Evolutionary conservation across 495 filamentous ascomycete genomes (phyloP), one percentile per base, ranked within the genome.

Genomic region (Neurospora sp.): DNA sequence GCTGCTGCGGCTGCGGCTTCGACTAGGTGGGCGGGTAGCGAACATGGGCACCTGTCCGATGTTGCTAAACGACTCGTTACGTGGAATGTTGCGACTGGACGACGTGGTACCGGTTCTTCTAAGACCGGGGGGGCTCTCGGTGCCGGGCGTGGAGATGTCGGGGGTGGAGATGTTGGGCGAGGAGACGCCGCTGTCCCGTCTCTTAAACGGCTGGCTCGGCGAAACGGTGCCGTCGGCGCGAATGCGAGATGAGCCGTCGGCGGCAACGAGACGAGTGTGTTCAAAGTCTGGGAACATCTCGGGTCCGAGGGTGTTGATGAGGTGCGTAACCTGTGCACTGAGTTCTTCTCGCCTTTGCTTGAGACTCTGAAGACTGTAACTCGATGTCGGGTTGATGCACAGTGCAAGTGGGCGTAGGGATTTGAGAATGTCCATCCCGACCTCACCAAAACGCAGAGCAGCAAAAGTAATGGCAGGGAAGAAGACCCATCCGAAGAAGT

Each of bases 251-350:
- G 27, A 68, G 74, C 71, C 40, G 40, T 83, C 83, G 74, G 86
- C 85, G 16, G 88, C 85, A 39, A 99, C 85, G 72, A 98, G 90
- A 20, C 96, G 91, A 0, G 88, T 87, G 6, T 91, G 85, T 77
- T 98, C 93, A 79, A 98, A 99, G 82, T 99, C 96, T 12, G 94
- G 93, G 84, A 96, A 99, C 82, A 99, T 89, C 77, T 99, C 96
- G 1, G 96, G 96, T 0, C 96, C 96, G 40, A 98, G 88, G 8
- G 92, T 93, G 82, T 99, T 98, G 85, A 99, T 97, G 39, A 94
- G 83, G 16, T 95, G 89, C 2, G 93, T 96, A 41, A 98, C 93
- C 77, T 97, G 88, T n/a, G 87, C 84, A 27, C 91, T 90, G 38
- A 99, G 86, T 66, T 91, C 84, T 5, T 86, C 91, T 70, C 96